Conservation (phyloP, 805 yeast species). For the Yarrowia deformans region DNA sequence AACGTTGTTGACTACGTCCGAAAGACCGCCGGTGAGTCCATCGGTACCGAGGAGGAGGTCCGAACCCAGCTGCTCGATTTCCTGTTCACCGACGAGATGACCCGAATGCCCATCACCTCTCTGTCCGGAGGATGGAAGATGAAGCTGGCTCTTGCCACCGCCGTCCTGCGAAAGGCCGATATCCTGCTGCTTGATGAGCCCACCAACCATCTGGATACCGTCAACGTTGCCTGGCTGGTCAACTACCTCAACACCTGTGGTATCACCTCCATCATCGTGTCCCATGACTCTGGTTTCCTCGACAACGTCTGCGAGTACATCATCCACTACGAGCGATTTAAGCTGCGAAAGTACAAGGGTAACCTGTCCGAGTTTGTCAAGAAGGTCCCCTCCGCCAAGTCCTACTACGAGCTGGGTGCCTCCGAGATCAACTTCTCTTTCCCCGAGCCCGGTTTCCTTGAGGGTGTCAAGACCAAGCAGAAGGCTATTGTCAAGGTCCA, state of each 20-base stretch:
- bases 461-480: slow-evolving; percentile 99
- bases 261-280: slow-evolving; percentile 96
- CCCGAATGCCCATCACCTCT: slow-evolving; percentile 90
- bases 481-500: slow-evolving; percentile 99
- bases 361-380: slow-evolving; percentile 98
- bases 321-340: slow-evolving; percentile 99
- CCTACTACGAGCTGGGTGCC: slow-evolving; percentile 98
- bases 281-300: slow-evolving; percentile 99
- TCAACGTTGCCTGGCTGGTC: slow-evolving; percentile 99
- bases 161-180: slow-evolving; percentile 97
- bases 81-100: slow-evolving; percentile 93
- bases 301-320: slow-evolving; percentile 97
- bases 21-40: slow-evolving; percentile 79
- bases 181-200: slow-evolving; percentile 98
- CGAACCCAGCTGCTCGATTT: slow-evolving; percentile 82
- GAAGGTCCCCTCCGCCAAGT: slow-evolving; percentile 98
- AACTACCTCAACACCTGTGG: slow-evolving; percentile 99
- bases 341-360: slow-evolving; percentile 99
- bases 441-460: slow-evolving; percentile 99
- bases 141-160: slow-evolving; percentile 99
- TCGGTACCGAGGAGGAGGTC: slow-evolving; percentile 76
- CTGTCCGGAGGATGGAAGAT: slow-evolving; percentile 99
- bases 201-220: slow-evolving; percentile 99
- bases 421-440: slow-evolving; percentile 94
- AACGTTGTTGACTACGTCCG: slow-evolving; percentile 90